phyloP scores from a whole-genome alignment of 2,329 filamentous ascomycete genomes.

The Thielaviopsis musarum region DNA sequence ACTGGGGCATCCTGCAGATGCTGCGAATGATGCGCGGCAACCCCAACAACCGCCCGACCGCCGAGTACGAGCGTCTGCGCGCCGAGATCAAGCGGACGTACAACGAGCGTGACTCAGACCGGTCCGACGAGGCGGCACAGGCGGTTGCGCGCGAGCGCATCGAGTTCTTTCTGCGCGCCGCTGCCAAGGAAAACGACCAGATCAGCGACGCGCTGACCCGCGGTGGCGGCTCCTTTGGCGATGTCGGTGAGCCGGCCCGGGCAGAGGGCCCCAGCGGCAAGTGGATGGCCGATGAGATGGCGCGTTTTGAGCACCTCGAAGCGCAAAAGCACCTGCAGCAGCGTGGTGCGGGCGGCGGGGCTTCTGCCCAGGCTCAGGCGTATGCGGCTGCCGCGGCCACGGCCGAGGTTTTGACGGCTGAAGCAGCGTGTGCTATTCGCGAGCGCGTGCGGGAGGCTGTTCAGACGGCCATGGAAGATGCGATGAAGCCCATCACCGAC shows the following conservation, averaged over 20 bases:
- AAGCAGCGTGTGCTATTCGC: neutral
- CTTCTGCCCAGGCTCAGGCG: neutral
- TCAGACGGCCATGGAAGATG: neutral
- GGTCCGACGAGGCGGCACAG: slow-evolving; percentile 13
- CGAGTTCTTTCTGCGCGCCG: slow-evolving; percentile 16
- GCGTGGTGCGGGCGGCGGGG: too few relatives aligned
- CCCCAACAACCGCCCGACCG: slow-evolving; percentile 7
- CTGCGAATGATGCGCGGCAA: slow-evolving; percentile 18
- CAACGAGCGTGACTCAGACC: slow-evolving; percentile 19
- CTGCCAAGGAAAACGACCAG: slow-evolving; percentile 15
- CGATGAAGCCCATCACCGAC: neutral
- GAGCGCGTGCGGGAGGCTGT: neutral
- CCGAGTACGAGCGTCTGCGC: slow-evolving; percentile 16
- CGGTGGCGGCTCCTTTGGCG: neutral
- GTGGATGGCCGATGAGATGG: neutral
- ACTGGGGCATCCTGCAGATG: slow-evolving; percentile 18
- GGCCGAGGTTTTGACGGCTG: neutral
- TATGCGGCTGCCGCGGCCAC: neutral
- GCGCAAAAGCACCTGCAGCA: too few relatives aligned
- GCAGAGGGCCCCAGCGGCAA: neutral
- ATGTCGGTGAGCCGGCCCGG: neutral
- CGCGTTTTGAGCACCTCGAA: neutral
- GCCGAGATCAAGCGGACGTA: slow-evolving; percentile 22
- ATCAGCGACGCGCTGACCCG: slow-evolving; percentile 11
- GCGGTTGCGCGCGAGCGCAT: slow-evolving; percentile 16